Percentiles rank a stretch among this genome's conserved stretches.
These are phyloP conservation scores for Scleroderma bovista DNA, from an alignment of 768 basidiomycete genomes.

Conservation along the genomic window DNA sequence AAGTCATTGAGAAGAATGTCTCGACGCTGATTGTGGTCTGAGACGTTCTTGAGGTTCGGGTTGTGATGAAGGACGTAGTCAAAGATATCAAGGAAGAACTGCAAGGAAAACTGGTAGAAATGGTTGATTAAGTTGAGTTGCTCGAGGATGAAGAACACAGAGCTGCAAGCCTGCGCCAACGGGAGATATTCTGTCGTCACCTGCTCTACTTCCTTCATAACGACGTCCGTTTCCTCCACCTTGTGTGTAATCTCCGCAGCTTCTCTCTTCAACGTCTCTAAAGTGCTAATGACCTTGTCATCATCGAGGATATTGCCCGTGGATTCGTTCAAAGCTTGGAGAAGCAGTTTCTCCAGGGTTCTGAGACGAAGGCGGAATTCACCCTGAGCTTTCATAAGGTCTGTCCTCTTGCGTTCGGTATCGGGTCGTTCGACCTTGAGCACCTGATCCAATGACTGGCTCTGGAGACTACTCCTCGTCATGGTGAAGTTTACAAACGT, in stretches of 20 bases:
- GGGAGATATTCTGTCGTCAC: slow-evolving; percentile 94
- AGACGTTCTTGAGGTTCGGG: slow-evolving; percentile 76
- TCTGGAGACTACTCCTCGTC: slow-evolving; percentile 97
- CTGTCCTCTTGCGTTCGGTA: slow-evolving; percentile 91
- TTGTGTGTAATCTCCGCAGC: slow-evolving; percentile 94
- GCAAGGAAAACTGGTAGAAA: slow-evolving; percentile 98
- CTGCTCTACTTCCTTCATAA: slow-evolving; percentile 95
- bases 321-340: slow-evolving; percentile 95
- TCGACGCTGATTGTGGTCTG: slow-evolving; percentile 67
- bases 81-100: slow-evolving; percentile 98
- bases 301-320: slow-evolving; percentile 97
- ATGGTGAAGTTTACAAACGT: slow-evolving; percentile 97
- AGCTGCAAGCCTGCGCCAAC: slow-evolving; percentile 91
- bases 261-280: slow-evolving; percentile 93
- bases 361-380: slow-evolving; percentile 92
- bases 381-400: slow-evolving; percentile 97
- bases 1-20: slow-evolving; percentile 82
- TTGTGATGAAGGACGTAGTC: slow-evolving; percentile 91
- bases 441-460: slow-evolving; percentile 95
- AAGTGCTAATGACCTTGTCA: slow-evolving; percentile 94
- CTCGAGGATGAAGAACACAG: slow-evolving; percentile 95
- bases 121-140: slow-evolving; percentile 92
- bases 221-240: slow-evolving; percentile 91
- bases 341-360: slow-evolving; percentile 85
- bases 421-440: slow-evolving; percentile 96